Evolutionary conservation across 352 stramenopile genomes (phyloP).

Genomic region (Globisporangium iwayamae): DNA sequence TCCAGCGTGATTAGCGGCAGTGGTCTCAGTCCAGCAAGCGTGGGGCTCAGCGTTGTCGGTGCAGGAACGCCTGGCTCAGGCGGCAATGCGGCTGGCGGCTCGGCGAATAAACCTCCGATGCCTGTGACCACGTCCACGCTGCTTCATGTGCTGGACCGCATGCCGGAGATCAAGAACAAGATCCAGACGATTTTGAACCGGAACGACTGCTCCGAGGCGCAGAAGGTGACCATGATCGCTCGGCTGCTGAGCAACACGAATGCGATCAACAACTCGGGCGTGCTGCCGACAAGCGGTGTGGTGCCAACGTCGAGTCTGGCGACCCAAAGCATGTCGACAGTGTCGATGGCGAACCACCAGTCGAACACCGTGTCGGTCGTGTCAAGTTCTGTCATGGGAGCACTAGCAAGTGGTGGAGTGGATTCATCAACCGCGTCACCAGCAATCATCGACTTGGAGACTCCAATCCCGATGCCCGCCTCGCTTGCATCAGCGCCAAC

Average conservation of each 20-base stretch:
- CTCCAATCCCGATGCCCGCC: slow-evolving; percentile 45
- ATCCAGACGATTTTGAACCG: slow-evolving; percentile 86
- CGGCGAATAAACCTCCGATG: slow-evolving; percentile 27
- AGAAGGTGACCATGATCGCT: slow-evolving; percentile 88
- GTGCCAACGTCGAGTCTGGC: slow-evolving; percentile 1
- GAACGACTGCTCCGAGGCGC: slow-evolving; percentile 79
- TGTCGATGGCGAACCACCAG: slow-evolving; percentile 8
- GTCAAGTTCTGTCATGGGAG: slow-evolving; percentile 16
- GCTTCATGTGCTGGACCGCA: slow-evolving; percentile 77
- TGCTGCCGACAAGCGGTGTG: slow-evolving; percentile 7
- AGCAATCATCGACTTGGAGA: slow-evolving; percentile 42
- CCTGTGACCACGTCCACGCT: slow-evolving; percentile 77
- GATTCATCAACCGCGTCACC: slow-evolving; percentile 24
- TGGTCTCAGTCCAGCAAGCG: slow-evolving; percentile 2
- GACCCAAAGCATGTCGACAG: neutral
- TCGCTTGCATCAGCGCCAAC: slow-evolving; percentile 22
- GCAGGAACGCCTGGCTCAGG: slow-evolving; percentile 7
- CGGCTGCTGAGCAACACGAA: slow-evolving; percentile 83
- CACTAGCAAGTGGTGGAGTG: slow-evolving; percentile 23
- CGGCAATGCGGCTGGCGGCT: slow-evolving; percentile 3
- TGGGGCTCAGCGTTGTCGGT: slow-evolving; percentile 6
- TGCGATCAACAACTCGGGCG: slow-evolving; percentile 55
- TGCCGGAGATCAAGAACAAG: slow-evolving; percentile 90
- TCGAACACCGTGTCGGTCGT: slow-evolving; percentile 10
- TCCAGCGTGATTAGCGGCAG: neutral